Conservation (phyloP, 169 alveolate species). For the Plasmodium gaboni region DNA sequence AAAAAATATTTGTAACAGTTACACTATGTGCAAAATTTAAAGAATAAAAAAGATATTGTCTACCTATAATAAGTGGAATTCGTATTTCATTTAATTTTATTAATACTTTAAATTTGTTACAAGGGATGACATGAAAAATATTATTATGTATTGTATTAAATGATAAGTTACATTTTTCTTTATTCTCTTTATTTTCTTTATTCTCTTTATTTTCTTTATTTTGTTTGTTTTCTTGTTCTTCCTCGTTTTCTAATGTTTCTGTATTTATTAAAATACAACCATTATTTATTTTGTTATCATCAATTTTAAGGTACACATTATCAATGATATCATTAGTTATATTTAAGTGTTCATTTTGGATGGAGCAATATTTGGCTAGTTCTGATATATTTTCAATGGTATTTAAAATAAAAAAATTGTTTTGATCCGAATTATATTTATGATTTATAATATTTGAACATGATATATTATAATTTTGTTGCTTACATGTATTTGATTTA, state of each 20-base stretch:
- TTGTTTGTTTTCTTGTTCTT: neutral
- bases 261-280: constrained; percentile 38
- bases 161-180: neutral
- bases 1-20: constrained; percentile 49
- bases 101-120: constrained; percentile 47
- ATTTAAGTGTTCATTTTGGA: constrained; percentile 23
- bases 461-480: neutral
- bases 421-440: neutral
- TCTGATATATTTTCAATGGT: constrained; percentile 19
- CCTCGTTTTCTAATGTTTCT: neutral
- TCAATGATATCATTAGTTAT: constrained; percentile 70
- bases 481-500: neutral
- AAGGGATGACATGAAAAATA: constrained; percentile 19
- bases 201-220: neutral
- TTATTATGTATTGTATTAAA: neutral
- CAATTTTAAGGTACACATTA: constrained; percentile 40
- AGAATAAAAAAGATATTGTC: constrained; percentile 61
- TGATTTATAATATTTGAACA: neutral
- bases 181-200: neutral
- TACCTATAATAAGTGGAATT: constrained; percentile 67
- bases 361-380: constrained; percentile 21
- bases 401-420: constrained; percentile 3
- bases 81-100: constrained; percentile 64
- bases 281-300: constrained; percentile 41
- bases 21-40: constrained; percentile 56